phyloP scores from a whole-genome alignment of 495 filamentous ascomycete species.

The Penicillium steckii region DNA sequence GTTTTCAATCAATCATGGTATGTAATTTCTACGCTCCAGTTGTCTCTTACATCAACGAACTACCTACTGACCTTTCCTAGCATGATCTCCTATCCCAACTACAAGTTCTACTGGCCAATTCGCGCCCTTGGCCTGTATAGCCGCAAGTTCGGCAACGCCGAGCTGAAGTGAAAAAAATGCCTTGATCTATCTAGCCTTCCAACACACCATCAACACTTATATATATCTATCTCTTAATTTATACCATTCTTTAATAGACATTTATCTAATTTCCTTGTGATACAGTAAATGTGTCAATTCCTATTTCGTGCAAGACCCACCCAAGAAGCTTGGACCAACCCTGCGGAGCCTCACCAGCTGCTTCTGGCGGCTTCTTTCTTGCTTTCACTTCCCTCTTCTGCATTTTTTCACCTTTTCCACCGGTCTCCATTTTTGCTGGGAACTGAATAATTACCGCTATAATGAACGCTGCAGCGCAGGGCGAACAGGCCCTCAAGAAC shows the following conservation, averaged over 20 bases:
- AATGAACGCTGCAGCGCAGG: conserved; percentile 63
- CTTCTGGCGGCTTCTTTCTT: neutral
- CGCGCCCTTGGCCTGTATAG: conserved; percentile 91
- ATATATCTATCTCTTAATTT: neutral
- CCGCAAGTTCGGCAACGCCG: conserved; percentile 67
- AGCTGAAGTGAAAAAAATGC: conserved; percentile 29
- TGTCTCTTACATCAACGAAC: conserved; percentile 61
- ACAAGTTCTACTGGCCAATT: conserved; percentile 95
- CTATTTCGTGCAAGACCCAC: neutral
- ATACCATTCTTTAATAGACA: neutral
- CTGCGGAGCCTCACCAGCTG: conserved; percentile 1
- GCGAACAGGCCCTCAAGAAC: conserved; percentile 60
- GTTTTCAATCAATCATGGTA: conserved; percentile 98
- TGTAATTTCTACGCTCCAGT: conserved; percentile 39
- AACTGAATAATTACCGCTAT: neutral
- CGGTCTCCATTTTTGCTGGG: neutral
- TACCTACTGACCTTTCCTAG: conserved; percentile 56
- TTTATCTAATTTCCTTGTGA: too few species aligned
- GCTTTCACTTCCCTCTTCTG: neutral
- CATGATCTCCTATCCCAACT: conserved; percentile 99
- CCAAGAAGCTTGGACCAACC: neutral
- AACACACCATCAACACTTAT: conserved; percentile 11
- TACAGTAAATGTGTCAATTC: too few species aligned
- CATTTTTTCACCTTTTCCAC: neutral
- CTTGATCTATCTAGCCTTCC: neutral